A percentile compares a stretch with the other conserved stretches of the same genome.
phyloP scores from a whole-genome alignment of 305 asterid genomes.

The Solanum chacoense region DNA sequence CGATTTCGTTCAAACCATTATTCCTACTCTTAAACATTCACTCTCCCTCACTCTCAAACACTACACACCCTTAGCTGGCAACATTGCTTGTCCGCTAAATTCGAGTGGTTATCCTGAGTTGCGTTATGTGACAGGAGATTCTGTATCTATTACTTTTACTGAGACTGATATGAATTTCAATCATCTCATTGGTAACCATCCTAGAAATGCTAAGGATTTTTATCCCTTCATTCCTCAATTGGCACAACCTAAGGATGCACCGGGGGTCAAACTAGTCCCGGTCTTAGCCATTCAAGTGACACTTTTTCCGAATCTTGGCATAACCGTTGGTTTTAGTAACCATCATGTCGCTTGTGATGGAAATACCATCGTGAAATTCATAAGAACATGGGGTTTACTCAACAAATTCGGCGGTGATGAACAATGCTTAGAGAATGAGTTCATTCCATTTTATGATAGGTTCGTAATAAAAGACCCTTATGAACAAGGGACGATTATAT shows the following conservation, averaged over 20 bases:
- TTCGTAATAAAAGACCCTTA: neutral
- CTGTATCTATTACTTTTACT: neutral
- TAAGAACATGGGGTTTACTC: conserved; percentile 1
- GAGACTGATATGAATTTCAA: neutral
- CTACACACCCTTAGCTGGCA: conserved; percentile 25
- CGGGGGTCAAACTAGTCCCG: neutral
- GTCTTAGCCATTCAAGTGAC: neutral
- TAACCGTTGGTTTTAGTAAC: neutral
- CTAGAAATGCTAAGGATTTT: conserved; percentile 38
- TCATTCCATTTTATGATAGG: conserved; percentile 1
- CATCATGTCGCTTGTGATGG: conserved; percentile 59
- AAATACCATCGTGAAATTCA: conserved; percentile 7
- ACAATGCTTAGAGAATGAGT: too few relatives aligned
- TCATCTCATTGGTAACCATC: conserved; percentile 9
- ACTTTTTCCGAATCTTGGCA: neutral
- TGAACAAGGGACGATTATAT: neutral
- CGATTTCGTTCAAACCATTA: conserved; percentile 10
- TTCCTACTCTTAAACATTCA: conserved; percentile 1
- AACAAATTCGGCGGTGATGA: neutral
- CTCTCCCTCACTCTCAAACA: conserved; percentile 14
- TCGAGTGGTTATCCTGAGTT: neutral
- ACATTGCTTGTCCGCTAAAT: neutral
- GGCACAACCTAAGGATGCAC: conserved; percentile 13
- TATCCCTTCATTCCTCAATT: conserved; percentile 40
- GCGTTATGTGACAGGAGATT: neutral